Base-by-base conservation (phyloP, 495 filamentous ascomycete genomes). In the Xanthoparmelia taractica region DNA sequence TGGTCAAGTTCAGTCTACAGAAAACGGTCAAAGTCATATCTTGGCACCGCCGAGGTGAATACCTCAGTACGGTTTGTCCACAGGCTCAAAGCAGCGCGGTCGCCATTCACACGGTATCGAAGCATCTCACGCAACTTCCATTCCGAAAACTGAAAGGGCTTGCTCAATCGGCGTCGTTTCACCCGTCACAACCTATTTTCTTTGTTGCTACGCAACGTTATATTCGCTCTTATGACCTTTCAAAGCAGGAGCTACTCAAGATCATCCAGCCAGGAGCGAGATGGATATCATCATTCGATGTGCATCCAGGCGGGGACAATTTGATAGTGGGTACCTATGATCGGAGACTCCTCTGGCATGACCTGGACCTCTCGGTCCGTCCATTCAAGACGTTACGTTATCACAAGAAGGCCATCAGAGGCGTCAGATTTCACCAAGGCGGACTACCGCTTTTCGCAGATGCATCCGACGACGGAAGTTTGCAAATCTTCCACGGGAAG, bases 311-410 rank as follows among this genome's bases (percentile, higher is more conserved):
- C 13, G 93, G 94, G 48, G 91, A 96, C 74, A 96, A 98, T 74
- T 73, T 98, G 65, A 89, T 97, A 63, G 88, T 96, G 31, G 91
- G 91, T 34, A 90, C 90, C 29, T 97, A 97, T 76, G 94, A 98
- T 74, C 87, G 90, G 63, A 87, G 92, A 57, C 81, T 98, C 6
- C 80, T 98, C 58, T 98, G 95, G 95, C 94, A 97, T 71, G 94
- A 98, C 76, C 82, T 98, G 33, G 95, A 97, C 63, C 85, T 97
- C 31, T 94, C 90, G 1, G 84, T 82, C 59, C 84, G 87, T 59
- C 94, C 94, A 1, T 97, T 96, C 78, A 96, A 96, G 79, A 96
- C 92, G 8, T 84, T 98, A 72, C 82, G 94, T 25, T 97, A 96
- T 76, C 94, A 98, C 75, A 75, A 81, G 67, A 89, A 94, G 75